Percentiles rank a stretch among this genome's conserved stretches.
Evolutionary conservation across 2,329 filamentous ascomycete genomes (phyloP).

Genomic region (Trematosphaeria pertusa): DNA sequence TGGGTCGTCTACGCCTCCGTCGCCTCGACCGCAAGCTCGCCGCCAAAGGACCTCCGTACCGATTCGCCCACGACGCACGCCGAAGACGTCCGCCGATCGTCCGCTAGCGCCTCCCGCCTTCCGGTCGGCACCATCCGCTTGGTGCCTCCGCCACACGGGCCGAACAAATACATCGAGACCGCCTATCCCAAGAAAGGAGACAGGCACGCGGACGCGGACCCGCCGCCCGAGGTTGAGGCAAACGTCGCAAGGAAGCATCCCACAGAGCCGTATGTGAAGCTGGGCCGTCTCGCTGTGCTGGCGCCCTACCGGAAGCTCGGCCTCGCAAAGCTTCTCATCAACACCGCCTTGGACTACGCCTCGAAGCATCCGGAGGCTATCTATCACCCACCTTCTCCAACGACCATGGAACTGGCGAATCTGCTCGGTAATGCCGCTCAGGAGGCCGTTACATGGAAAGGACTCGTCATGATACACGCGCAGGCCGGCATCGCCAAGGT

Average conservation of each 20-base stretch:
- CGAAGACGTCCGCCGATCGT: constrained; percentile 43
- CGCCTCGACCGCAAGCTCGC: constrained; percentile 47
- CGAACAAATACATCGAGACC: constrained; percentile 59
- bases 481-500: constrained; percentile 69
- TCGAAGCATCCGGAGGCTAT: constrained; percentile 61
- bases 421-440: constrained; percentile 51
- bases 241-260: constrained; percentile 59
- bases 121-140: constrained; percentile 80
- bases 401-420: constrained; percentile 51
- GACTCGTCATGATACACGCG: constrained; percentile 80
- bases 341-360: constrained; percentile 73
- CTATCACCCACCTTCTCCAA: constrained; percentile 47
- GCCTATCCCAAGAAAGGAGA: constrained; percentile 19
- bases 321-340: constrained; percentile 71
- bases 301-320: constrained; percentile 69
- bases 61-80: constrained; percentile 50
- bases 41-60: constrained; percentile 48
- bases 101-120: constrained; percentile 50
- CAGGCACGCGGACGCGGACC: constrained; percentile 40
- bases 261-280: constrained; percentile 78
- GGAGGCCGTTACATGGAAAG: constrained; percentile 67
- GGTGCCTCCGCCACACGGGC: constrained; percentile 80
- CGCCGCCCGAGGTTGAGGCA: constrained; percentile 19
- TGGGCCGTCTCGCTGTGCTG: constrained; percentile 78
- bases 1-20: constrained; percentile 84